Conservation (phyloP, 805 yeast species). For the Suhomyces tanzawaensis region DNA sequence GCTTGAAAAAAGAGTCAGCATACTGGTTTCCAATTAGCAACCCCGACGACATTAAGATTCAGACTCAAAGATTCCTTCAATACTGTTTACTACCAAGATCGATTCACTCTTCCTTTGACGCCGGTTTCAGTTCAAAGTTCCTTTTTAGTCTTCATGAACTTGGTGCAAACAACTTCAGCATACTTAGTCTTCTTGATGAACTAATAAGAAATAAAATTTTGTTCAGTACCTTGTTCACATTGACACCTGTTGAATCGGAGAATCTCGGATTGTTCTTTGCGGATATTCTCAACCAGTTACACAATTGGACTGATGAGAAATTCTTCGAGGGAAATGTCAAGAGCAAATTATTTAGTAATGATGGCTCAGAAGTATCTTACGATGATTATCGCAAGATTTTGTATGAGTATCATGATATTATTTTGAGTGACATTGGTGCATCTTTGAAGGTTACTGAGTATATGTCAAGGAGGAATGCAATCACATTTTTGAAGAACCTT, state of each 20-base stretch:
- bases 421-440: constrained; percentile 43
- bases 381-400: constrained; percentile 40
- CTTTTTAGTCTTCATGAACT: constrained; percentile 48
- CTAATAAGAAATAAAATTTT: constrained; percentile 51
- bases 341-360: neutral
- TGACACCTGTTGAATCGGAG: constrained; percentile 77
- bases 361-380: constrained; percentile 13
- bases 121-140: constrained; percentile 64
- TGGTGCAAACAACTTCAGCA: constrained; percentile 31
- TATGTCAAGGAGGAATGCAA: constrained; percentile 77
- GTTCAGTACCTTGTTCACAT: constrained; percentile 60
- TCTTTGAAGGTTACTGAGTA: constrained; percentile 56
- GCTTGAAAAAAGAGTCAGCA: constrained; percentile 25
- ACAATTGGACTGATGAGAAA: constrained; percentile 39
- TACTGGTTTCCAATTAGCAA: constrained; percentile 40
- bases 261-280: constrained; percentile 73
- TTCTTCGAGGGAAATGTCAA: constrained; percentile 27
- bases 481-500: constrained; percentile 69
- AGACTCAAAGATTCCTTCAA: constrained; percentile 45
- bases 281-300: constrained; percentile 49
- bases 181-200: constrained; percentile 40
- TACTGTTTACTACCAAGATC: constrained; percentile 73
- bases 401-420: constrained; percentile 53
- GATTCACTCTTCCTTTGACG: constrained; percentile 79
- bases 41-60: constrained; percentile 3